phyloP scores from a whole-genome alignment of 768 basidiomycete genomes.

The Podaxis sp. region DNA sequence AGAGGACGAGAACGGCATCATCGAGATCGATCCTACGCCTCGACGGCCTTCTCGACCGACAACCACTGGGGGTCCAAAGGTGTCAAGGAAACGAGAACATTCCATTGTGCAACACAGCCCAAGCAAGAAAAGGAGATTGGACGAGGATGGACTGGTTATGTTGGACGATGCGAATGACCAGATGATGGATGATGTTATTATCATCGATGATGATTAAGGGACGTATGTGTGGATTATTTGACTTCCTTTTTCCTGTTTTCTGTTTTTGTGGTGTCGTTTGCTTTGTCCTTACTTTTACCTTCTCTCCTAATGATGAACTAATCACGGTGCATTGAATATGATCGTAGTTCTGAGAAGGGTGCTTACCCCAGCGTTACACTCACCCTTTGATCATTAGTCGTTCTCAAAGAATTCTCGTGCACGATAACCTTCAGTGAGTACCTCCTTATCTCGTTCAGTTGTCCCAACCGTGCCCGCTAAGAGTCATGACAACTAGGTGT shows the following conservation, averaged over 20 bases:
- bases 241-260: background rate
- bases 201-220: conserved; percentile 25
- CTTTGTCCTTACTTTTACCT: background rate
- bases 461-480: no score
- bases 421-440: no score
- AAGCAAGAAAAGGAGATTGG: conserved; percentile 63
- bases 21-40: conserved; percentile 54
- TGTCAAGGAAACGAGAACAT: conserved; percentile 24
- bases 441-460: no score
- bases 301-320: background rate
- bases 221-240: background rate
- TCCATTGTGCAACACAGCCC: conserved; percentile 40
- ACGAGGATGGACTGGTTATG: conserved; percentile 74
- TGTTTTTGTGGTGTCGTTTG: background rate
- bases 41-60: conserved; percentile 36
- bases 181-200: conserved; percentile 41
- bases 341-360: no score
- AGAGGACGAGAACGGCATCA: conserved; percentile 54
- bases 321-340: conserved; percentile 18
- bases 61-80: background rate
- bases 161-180: conserved; percentile 58
- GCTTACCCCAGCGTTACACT: no score
- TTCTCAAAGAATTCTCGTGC: no score
- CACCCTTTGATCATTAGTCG: no score
- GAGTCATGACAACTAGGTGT: no score